These are phyloP conservation scores for Debaryomycetaceae sp. DNA, from an alignment of 1,139 yeast species.

Conservation along the genomic window DNA sequence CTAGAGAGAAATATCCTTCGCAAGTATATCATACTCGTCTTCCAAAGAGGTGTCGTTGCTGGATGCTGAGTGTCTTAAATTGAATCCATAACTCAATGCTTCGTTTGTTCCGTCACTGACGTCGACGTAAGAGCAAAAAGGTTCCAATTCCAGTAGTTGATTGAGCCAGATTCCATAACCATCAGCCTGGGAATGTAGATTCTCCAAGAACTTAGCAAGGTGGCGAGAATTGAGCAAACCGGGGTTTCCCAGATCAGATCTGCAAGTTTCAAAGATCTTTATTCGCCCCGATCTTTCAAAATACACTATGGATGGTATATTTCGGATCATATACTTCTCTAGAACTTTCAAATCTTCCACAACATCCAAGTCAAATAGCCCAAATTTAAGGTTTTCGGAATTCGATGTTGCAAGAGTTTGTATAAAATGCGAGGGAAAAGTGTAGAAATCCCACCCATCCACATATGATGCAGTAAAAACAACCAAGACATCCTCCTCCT, in stretches of 20 bases:
- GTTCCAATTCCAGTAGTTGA: background rate
- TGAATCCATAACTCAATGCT: background rate
- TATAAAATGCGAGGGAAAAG: slow-evolving; percentile 34
- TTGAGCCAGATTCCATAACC: background rate
- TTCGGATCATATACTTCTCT: slow-evolving; percentile 24
- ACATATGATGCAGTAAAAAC: slow-evolving; percentile 24
- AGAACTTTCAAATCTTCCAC: slow-evolving; percentile 18
- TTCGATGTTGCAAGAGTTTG: slow-evolving; percentile 23
- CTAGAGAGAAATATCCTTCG: no score
- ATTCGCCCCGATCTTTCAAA: slow-evolving; percentile 19
- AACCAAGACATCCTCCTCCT: slow-evolving; percentile 17
- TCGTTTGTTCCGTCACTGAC: background rate
- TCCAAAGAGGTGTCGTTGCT: background rate
- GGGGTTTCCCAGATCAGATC: background rate
- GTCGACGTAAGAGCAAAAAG: background rate
- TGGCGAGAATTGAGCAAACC: background rate
- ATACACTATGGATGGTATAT: slow-evolving; percentile 33
- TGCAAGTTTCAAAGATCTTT: slow-evolving; percentile 13
- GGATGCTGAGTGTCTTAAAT: background rate
- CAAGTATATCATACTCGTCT: background rate
- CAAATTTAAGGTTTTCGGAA: slow-evolving; percentile 15
- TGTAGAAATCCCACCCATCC: slow-evolving; percentile 29
- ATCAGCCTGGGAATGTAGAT: background rate
- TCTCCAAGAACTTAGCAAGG: background rate
- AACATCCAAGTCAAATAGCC: slow-evolving; percentile 24